Conservation (phyloP, 768 basidiomycete genomes). For the Rubroboletus pulcherrimus region DNA sequence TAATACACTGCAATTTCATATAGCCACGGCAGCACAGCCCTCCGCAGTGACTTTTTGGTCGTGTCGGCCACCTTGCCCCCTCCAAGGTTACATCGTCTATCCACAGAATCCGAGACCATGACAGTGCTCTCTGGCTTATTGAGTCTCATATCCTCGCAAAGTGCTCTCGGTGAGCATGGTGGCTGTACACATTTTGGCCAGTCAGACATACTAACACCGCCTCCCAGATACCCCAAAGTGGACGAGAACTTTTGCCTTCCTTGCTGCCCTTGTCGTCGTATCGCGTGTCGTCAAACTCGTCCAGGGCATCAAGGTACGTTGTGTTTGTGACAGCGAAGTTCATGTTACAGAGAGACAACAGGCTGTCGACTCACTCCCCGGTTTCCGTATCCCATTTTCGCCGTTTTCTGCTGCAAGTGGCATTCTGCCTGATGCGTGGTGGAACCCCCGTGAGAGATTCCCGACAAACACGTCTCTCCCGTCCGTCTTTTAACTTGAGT, state of each 20-base stretch:
- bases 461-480: background rate
- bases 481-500: background rate
- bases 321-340: background rate
- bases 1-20: no score
- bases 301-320: conserved; percentile 12
- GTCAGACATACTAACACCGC: background rate
- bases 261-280: conserved; percentile 5
- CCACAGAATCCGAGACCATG: background rate
- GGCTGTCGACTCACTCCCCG: conserved; percentile 13
- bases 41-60: no score
- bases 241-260: background rate
- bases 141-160: background rate
- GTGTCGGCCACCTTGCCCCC: no score
- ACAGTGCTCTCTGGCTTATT: background rate
- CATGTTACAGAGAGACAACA: background rate
- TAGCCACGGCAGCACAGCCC: no score
- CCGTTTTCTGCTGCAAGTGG: conserved; percentile 1
- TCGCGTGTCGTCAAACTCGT: conserved; percentile 18
- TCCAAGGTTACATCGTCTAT: no score
- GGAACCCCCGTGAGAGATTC: conserved; percentile 17
- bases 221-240: background rate
- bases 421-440: conserved; percentile 7
- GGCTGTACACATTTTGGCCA: no score
- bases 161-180: background rate
- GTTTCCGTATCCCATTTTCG: conserved; percentile 14